A percentile compares a stretch with the other conserved stretches of the same genome.
These are phyloP conservation scores for Fonsecaea pedrosoi DNA, from an alignment of 2,329 filamentous ascomycete species.

Conservation along the genomic window DNA sequence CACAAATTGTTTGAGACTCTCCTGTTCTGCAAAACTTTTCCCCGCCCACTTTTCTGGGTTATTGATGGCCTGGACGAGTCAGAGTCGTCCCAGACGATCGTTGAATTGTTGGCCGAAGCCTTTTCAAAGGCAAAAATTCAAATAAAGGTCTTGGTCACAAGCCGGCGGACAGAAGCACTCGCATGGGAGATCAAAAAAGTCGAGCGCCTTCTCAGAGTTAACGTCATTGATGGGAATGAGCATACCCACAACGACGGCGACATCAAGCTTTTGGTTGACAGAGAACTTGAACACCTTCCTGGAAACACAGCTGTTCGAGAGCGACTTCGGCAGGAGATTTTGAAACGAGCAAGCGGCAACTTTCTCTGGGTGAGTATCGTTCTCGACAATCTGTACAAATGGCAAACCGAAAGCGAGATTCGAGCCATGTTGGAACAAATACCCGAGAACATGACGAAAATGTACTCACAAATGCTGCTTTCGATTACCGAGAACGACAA, in stretches of 20 bases:
- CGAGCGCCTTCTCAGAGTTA: background rate
- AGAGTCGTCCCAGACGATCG: constrained; percentile 33
- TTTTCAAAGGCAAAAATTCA: constrained; percentile 30
- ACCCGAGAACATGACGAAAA: constrained; percentile 41
- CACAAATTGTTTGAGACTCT: constrained; percentile 44
- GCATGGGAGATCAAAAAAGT: constrained; percentile 17
- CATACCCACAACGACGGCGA: constrained; percentile 24
- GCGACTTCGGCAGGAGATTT: constrained; percentile 19
- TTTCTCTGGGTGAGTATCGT: constrained; percentile 38
- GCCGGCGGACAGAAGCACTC: constrained; percentile 14
- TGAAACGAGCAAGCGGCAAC: constrained; percentile 33
- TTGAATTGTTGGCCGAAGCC: constrained; percentile 36
- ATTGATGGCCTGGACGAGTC: constrained; percentile 52
- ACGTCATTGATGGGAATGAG: constrained; percentile 16
- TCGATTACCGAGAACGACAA: constrained; percentile 18
- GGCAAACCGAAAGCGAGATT: constrained; percentile 35
- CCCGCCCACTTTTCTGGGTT: constrained; percentile 47
- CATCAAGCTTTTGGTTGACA: constrained; percentile 26
- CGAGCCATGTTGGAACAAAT: constrained; percentile 37
- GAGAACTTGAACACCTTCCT: constrained; percentile 28
- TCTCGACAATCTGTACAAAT: constrained; percentile 32
- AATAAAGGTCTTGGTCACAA: constrained; percentile 39
- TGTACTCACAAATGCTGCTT: constrained; percentile 43
- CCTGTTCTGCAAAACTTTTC: constrained; percentile 41
- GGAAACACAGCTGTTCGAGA: constrained; percentile 16